Evolutionary conservation across 495 filamentous ascomycete genomes (phyloP), one percentile per base, ranked within the genome.

Genomic region (Penicillium daleae): DNA sequence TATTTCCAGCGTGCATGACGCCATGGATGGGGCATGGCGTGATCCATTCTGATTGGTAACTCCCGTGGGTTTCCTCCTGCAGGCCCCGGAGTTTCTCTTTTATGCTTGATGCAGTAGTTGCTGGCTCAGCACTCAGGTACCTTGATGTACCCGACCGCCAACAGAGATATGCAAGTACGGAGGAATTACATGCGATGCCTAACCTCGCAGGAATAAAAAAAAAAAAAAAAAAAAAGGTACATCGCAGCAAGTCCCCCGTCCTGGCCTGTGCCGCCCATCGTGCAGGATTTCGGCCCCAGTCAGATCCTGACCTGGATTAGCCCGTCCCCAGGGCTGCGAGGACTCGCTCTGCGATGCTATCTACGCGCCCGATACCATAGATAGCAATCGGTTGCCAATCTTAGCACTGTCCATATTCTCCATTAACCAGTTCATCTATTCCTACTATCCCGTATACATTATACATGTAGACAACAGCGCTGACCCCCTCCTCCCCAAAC

Each of bases 1-100:
- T 76, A 77, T 74, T 70, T 69, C 59, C 69, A 70, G 63, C 53
- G 31, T 75, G 72, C 75, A 76, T 79, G 74, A 79, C 74, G 76
- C 72, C 69, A 77, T 72, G 64, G 37, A 67, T 59, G 57, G 49
- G 57, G 63, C 42, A 69, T 72, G 71, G 74, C 66, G 73, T 77
- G 69, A 73, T 75, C 33, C 27, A 15, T 55, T 63, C 62, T 73
- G 57, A 72, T 75, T 74, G 68, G 68, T 35, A n/a, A n/a, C n/a
- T n/a, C n/a, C n/a, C n/a, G n/a, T n/a, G n/a, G n/a, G n/a, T n/a
- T n/a, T n/a, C n/a, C n/a, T n/a, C 40, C 67, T 69, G 67, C 67
- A 69, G 64, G 66, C 61, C 65, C 62, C 50, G 64, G 63, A 64
- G 61, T 56, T 59, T 64, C 65, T 59, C 58, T 58, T 52, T 61